phyloP scores from a whole-genome alignment of 2,329 filamentous ascomycete species.

The Teratosphaeria epicoccoides region DNA sequence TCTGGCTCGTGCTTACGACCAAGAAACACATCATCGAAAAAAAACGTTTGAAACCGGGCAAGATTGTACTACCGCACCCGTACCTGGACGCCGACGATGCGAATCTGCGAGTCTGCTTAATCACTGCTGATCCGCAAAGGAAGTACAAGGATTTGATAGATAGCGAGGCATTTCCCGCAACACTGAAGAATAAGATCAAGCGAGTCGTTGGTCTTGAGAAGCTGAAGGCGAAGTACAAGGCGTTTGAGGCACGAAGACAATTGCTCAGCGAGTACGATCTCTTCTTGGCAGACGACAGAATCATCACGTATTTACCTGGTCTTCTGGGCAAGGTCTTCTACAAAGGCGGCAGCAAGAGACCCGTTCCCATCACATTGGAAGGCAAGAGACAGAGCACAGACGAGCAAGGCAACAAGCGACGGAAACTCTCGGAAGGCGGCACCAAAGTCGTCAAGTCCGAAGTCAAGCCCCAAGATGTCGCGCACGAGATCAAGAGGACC shows the following conservation, averaged over 20 bases:
- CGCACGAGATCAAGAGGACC: conserved; percentile 70
- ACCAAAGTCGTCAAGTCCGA: conserved; percentile 33
- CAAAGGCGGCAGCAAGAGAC: conserved; percentile 70
- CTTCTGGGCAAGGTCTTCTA: conserved; percentile 89
- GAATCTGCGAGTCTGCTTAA: conserved; percentile 65
- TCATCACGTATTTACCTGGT: conserved; percentile 60
- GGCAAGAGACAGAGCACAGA: conserved; percentile 35
- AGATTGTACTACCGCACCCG: conserved; percentile 47
- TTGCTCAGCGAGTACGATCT: conserved; percentile 79
- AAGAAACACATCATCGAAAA: conserved; percentile 63
- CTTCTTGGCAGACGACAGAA: conserved; percentile 85
- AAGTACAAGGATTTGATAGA: conserved; percentile 82
- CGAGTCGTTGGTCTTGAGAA: conserved; percentile 71
- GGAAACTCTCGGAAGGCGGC: conserved; percentile 31
- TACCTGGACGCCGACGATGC: conserved; percentile 48
- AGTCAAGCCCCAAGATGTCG: conserved; percentile 55
- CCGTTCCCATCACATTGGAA: conserved; percentile 68
- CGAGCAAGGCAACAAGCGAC: conserved; percentile 44
- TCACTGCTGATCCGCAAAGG: conserved; percentile 72
- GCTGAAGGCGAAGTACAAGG: conserved; percentile 78
- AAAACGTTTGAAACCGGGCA: conserved; percentile 69
- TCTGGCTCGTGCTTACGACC: conserved; percentile 53
- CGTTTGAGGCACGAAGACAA: conserved; percentile 78
- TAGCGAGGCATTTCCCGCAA: conserved; percentile 48
- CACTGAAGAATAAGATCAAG: conserved; percentile 38